phyloP scores from a whole-genome alignment of 805 yeast species.

The Candida sphagnicola region DNA sequence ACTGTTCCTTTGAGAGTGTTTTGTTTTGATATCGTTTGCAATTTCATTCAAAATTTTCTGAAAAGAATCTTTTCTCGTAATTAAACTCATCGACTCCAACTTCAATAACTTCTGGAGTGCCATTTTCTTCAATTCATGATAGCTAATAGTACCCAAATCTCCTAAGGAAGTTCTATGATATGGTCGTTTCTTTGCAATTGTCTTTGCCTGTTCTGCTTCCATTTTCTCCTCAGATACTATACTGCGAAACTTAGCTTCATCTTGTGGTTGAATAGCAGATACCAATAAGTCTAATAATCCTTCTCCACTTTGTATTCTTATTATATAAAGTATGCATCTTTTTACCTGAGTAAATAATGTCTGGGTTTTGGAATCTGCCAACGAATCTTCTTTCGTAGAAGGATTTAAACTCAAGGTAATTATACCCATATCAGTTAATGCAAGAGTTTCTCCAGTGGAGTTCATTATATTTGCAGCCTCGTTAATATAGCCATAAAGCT shows the following conservation, averaged over 20 bases:
- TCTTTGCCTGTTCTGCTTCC: conserved; percentile 27
- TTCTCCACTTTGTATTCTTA: conserved; percentile 73
- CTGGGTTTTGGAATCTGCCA: conserved; percentile 53
- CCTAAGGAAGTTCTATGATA: conserved; percentile 46
- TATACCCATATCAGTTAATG: conserved; percentile 48
- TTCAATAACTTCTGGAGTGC: conserved; percentile 74
- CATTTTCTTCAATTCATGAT: conserved; percentile 71
- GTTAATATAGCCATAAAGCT: conserved; percentile 42
- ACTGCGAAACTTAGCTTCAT: conserved; percentile 61
- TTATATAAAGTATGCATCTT: conserved; percentile 74
- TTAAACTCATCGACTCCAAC: conserved; percentile 62
- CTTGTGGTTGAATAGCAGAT: conserved; percentile 60
- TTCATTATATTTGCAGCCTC: conserved; percentile 36
- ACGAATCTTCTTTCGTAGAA: conserved; percentile 40
- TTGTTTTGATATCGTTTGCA: conserved; percentile 67
- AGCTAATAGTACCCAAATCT: conserved; percentile 47
- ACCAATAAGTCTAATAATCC: conserved; percentile 67
- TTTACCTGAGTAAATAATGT: conserved; percentile 72
- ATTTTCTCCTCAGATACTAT: conserved; percentile 47
- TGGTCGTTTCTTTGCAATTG: conserved; percentile 39
- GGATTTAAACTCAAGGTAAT: conserved; percentile 58
- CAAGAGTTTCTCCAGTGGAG: conserved; percentile 38
- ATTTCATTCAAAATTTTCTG: conserved; percentile 80
- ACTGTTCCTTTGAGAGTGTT: conserved; percentile 40
- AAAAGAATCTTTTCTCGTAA: conserved; percentile 65